A percentile compares a stretch with the other conserved stretches of the same genome.
These are phyloP conservation scores for Trichoderma simmonsii DNA, from an alignment of 2,329 filamentous ascomycete genomes.

Conservation along the genomic window DNA sequence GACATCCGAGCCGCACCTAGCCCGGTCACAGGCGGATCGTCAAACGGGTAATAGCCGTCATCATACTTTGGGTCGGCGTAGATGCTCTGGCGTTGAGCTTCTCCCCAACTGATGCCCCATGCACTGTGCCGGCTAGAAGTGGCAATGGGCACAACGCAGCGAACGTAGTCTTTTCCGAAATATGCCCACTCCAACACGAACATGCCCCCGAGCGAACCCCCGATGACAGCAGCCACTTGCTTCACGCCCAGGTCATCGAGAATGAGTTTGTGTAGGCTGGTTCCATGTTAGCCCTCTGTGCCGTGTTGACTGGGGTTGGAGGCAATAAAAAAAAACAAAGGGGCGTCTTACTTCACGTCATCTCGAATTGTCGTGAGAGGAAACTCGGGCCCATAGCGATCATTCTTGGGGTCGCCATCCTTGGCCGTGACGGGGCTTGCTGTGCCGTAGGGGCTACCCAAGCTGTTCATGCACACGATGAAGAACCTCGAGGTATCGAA, in stretches of 20 bases:
- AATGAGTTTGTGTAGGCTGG: conserved; percentile 74
- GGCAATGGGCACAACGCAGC: conserved; percentile 76
- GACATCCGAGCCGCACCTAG: conserved; percentile 96
- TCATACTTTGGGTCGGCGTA: conserved; percentile 99
- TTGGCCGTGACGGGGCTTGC: conserved; percentile 87
- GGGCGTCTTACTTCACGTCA: conserved; percentile 74
- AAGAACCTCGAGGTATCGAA: conserved; percentile 84
- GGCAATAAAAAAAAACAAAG: conserved; percentile 13
- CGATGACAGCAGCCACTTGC: conserved; percentile 74
- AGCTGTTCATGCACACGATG: conserved; percentile 79
- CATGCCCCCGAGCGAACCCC: conserved; percentile 86
- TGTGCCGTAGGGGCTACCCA: conserved; percentile 81
- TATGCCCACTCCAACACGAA: conserved; percentile 91
- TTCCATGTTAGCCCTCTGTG: conserved; percentile 21
- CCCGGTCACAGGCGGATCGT: conserved; percentile 81
- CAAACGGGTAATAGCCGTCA: conserved; percentile 88
- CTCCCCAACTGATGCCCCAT: conserved; percentile 89
- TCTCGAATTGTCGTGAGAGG: conserved; percentile 92
- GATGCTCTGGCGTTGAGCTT: conserved; percentile 87
- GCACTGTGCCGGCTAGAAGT: conserved; percentile 82
- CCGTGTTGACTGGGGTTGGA: not conserved
- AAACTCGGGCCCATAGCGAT: conserved; percentile 90
- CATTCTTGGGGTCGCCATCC: conserved; percentile 71
- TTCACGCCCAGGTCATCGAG: conserved; percentile 77
- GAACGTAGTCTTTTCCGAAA: conserved; percentile 81